phyloP scores from a whole-genome alignment of 2,329 filamentous ascomycete species.

The Cercospora sojina region DNA sequence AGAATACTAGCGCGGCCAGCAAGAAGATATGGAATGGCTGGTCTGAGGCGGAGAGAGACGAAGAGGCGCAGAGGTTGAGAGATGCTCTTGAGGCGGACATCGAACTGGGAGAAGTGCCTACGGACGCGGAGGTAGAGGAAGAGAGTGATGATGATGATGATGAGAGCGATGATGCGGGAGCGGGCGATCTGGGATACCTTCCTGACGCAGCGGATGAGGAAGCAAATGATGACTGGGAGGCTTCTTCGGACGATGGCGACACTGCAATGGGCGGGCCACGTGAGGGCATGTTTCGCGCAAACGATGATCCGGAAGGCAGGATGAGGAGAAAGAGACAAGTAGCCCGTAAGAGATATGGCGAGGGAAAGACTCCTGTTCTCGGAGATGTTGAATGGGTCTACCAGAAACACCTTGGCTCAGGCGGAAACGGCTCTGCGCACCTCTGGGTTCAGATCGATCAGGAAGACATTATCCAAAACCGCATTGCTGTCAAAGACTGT shows the following conservation, averaged over 20 bases:
- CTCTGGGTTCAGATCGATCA: not conserved
- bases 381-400: not conserved
- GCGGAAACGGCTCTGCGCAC: not conserved
- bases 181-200: not conserved
- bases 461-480: not conserved
- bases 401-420: not conserved
- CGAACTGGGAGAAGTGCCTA: not conserved
- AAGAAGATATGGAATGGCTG: not conserved
- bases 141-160: not conserved
- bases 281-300: not conserved
- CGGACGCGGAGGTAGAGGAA: not conserved
- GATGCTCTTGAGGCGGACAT: not conserved
- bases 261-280: not conserved
- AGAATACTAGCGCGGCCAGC: not conserved
- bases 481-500: slow-evolving; percentile 11
- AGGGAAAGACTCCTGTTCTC: not conserved
- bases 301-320: not conserved
- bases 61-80: not conserved
- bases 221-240: not conserved
- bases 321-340: not conserved
- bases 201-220: not conserved
- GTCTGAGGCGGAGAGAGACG: not conserved
- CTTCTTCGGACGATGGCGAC: not conserved
- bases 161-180: not conserved
- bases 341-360: not conserved